These are phyloP conservation scores for Oryza meyeriana DNA, from an alignment of 176 grass and related monocot genomes.

Conservation along the genomic window DNA sequence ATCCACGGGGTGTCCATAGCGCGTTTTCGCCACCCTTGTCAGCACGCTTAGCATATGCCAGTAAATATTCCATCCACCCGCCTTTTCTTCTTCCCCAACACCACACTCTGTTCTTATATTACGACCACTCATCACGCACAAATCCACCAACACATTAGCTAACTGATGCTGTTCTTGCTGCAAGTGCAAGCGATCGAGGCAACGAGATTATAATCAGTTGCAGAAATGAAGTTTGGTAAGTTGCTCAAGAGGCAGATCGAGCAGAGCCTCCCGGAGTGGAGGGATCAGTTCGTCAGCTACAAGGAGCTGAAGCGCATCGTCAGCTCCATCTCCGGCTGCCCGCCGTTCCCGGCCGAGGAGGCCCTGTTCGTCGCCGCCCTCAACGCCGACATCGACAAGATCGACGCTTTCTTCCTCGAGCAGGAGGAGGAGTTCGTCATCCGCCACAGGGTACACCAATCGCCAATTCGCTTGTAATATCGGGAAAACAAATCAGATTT, in stretches of 20 bases:
- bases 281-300: slow-evolving; percentile 70
- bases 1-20: slow-evolving; percentile 16
- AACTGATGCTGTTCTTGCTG: background rate
- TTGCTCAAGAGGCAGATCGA: slow-evolving; percentile 80
- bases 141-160: background rate
- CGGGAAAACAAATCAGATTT: too few relatives aligned
- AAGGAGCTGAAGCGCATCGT: slow-evolving; percentile 88
- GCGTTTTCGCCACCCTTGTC: background rate
- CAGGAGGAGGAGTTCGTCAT: slow-evolving; percentile 95
- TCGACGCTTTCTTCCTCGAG: slow-evolving; percentile 86
- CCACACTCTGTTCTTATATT: slow-evolving; percentile 17
- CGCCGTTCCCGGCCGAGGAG: slow-evolving; percentile 45
- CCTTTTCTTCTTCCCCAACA: too few relatives aligned
- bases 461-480: too few relatives aligned
- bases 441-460: slow-evolving; percentile 40
- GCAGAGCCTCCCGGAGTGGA: slow-evolving; percentile 78
- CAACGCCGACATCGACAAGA: slow-evolving; percentile 64
- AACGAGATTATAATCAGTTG: background rate
- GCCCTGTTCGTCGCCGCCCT: slow-evolving; percentile 58
- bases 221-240: slow-evolving; percentile 79
- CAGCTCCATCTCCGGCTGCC: slow-evolving; percentile 35
- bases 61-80: slow-evolving; percentile 73
- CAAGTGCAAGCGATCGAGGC: background rate
- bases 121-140: background rate
- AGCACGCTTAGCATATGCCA: slow-evolving; percentile 70